Evolutionary conservation across 202 grass and related monocot genomes (phyloP), one percentile per base, ranked within the genome.

Genomic region (Panicum virgatum): DNA sequence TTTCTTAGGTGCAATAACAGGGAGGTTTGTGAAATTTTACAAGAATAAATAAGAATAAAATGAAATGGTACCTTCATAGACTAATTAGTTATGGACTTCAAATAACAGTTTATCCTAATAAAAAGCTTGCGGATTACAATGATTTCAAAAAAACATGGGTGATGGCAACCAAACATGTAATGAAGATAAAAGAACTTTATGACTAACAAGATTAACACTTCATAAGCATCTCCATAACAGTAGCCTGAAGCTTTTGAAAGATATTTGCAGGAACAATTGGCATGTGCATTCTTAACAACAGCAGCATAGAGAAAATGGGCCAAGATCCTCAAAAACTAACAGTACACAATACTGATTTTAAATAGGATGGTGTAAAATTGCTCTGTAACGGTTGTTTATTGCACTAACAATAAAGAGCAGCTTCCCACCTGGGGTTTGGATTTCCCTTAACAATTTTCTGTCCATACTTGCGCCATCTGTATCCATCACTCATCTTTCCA

Each of bases 371-470:
- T 43, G 10, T 63, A 69, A 75, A 39, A 64, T 57, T 70, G 70
- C 15, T 76, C 19, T 46, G 68, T 59, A 60, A 14, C 7, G 52
- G 13, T 50, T 1, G 15, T 48, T 57, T 65, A 60, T 2, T 69
- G 40, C 12, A 19, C 43, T 47, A 81, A 81, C n/a, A 70, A 85
- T 54, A 37, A 66, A 34, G 47, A 67, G 73, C 32, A 6, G 65
- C 40, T 77, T 79, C 89, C 66, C 19, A 99, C 96, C 96, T 93
- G 26, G 96, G 96, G 62, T 99, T 99, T 81, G 91, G 89, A 85
- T 96, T 99, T 78, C 96, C 96, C 78, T 99, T 99, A 48, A 99
- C 96, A 84, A 96, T 90, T 80, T 99, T 99, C 66, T 99, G 96
- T 47, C 96, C 96, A 73, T 99, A 99, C 62, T 99, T 99, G 45